Evolutionary conservation across 2,329 filamentous ascomycete species (phyloP), one percentile per base, ranked within the genome.

Genomic region (Fonsecaea monophora): DNA sequence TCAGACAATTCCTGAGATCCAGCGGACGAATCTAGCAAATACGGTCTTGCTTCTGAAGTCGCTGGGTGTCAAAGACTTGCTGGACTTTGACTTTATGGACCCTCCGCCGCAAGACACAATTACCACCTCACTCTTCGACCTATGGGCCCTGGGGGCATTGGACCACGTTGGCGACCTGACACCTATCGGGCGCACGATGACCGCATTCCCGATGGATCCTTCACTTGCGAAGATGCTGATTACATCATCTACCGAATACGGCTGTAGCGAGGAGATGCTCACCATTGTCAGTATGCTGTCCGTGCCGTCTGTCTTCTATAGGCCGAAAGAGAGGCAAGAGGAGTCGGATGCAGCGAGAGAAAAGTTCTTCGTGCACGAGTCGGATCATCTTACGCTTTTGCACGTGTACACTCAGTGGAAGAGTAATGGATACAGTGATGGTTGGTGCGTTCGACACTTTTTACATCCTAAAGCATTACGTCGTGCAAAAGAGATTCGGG

Each of bases 201-300:
- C 95, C 32, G 91, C 92, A 1, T 99, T 98, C 74, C 95, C 95
- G 0, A 99, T 99, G 94, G 95, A 99, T 71, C 95, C 95, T 0
- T 94, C 94, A 0, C 84, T 99, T 9, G 93, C 94, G 7, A 99
- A 99, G 79, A 87, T 99, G 12, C 86, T 99, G 63, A 97, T 99
- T 76, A 97, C 91, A 54, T 92, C 94, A 0, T 90, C 93, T 0
- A 90, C 91, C 62, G 89, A 94, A 70, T 97, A 97, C 77, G 90
- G 88, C 54, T 99, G 95, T 80, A 95, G 90, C 78, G 94, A 98
- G 80, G 95, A 99, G 79, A 97, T 99, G 91, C 87, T 97, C 25
- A 98, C 94, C 0, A 98, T 99, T 57, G 95, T 99, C 25, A 94
- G 93, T 30, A 98, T 99, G 95, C 86, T 99, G 8, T 96, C 92